Conservation (phyloP, 2,329 filamentous ascomycete species). For the Aspergillus awamori region DNA sequence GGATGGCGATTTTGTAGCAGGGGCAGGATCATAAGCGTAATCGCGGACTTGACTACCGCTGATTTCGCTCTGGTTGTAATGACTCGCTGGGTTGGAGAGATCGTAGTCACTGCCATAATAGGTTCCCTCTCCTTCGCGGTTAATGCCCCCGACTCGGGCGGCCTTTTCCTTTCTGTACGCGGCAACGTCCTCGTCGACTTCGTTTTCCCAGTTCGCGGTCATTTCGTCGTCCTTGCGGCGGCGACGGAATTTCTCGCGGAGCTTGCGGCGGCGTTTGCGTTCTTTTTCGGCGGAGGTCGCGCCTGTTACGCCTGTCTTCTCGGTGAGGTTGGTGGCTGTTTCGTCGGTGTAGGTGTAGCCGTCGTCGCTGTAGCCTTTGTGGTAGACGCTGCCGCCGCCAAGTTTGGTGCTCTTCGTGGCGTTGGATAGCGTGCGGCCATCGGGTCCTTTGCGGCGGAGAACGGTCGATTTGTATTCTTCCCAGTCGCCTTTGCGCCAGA, state of each 20-base stretch:
- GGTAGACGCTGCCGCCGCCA: constrained; percentile 79
- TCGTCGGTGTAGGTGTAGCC: constrained; percentile 51
- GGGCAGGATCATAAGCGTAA: constrained; percentile 38
- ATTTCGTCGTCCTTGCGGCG: constrained; percentile 43
- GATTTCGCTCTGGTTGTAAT: constrained; percentile 51
- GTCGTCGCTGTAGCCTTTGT: constrained; percentile 66
- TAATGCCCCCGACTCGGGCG: constrained; percentile 85
- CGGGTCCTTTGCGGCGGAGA: constrained; percentile 81
- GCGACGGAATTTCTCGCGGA: constrained; percentile 43
- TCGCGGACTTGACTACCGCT: constrained; percentile 46
- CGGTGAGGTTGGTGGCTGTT: constrained; percentile 47
- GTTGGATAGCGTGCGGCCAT: constrained; percentile 81
- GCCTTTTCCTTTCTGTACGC: constrained; percentile 85
- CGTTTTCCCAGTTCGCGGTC: constrained; percentile 58
- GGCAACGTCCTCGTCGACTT: constrained; percentile 69
- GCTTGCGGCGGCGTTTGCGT: constrained; percentile 37
- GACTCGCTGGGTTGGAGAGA: constrained; percentile 63
- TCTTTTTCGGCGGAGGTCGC: background rate
- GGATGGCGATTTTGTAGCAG: constrained; percentile 10
- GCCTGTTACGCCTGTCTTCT: constrained; percentile 22
- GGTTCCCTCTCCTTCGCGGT: constrained; percentile 76
- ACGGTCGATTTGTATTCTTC: constrained; percentile 98
- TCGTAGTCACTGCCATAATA: constrained; percentile 78
- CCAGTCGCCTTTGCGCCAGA: constrained; percentile 85
- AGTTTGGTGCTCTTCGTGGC: constrained; percentile 81